Evolutionary conservation across 331 rosid genomes (phyloP), one percentile per base, ranked within the genome.

Genomic region (Malus hybrid): DNA sequence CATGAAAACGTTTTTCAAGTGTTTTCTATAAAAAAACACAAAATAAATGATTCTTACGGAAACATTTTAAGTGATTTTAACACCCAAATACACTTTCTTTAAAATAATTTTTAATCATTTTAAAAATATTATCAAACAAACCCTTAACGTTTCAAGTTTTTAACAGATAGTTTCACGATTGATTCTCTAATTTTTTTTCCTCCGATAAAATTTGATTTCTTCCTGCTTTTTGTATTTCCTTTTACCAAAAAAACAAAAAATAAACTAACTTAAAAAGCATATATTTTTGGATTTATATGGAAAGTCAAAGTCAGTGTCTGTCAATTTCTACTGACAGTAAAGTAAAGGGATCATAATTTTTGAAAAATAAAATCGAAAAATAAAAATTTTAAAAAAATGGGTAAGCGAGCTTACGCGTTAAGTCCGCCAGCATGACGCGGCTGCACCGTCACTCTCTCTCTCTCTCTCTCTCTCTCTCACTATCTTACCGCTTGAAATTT

Each of bases 391-490:
- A 39, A n/a, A 22, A 11, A 19, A 1, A 48, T 77, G 6, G 90
- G 78, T 82, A 84, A n/a, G 70, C 61, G 87, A 57, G 81, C 32
- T 80, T 6, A 86, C 93, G 86, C 86, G 86, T 39, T 32, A 63
- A 57, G 24, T 24, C 42, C 46, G 13, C 22, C 72, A 52, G 5
- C 26, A 53, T 60, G 70, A 84, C 87, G 84, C 87, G 84, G 85
- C 68, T 63, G 58, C 88, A 77, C 85, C 44, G 84, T 78, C 87
- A 24, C 44, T 8, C 39, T 34, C 2, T 1, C 39, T 34, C 29
- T 28, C 29, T 28, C 11, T 36, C 44, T 36, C 10, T 36, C 42
- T 36, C 42, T 8, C 44, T 9, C 4, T 5, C 44, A 39, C 44
- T 8, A 9, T 39, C 44, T 2, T 39, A 39, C 44, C 1, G 44